phyloP scores from a whole-genome alignment of 208 protist genomes.

The Vickermania ingenoplastis region DNA sequence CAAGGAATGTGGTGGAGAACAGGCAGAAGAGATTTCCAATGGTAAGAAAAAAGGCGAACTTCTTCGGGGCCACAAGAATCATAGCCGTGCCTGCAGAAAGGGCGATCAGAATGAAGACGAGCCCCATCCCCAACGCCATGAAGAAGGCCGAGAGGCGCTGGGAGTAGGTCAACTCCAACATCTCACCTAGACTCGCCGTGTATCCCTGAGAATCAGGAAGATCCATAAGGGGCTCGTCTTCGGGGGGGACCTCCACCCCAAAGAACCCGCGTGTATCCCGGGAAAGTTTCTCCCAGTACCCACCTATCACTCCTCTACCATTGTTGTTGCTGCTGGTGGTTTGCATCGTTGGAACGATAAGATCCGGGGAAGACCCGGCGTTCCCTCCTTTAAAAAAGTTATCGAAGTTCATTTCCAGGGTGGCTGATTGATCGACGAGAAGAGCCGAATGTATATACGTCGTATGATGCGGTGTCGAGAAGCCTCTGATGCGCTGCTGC shows the following conservation, averaged over 20 bases:
- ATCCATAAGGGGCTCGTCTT: constrained; percentile 37
- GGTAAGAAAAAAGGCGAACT: constrained; percentile 90
- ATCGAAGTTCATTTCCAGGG: background rate
- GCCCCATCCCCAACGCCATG: constrained; percentile 72
- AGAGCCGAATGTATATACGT: too few relatives aligned
- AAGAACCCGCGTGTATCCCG: constrained; percentile 31
- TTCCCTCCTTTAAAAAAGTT: background rate
- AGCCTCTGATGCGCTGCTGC: too few relatives aligned
- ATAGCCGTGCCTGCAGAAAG: constrained; percentile 31
- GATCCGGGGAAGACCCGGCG: background rate
- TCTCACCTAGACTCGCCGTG: constrained; percentile 38
- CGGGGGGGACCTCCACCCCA: constrained; percentile 34
- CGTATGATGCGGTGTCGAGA: too few relatives aligned
- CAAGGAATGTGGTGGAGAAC: constrained; percentile 82
- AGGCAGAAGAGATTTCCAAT: constrained; percentile 80
- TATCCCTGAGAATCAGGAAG: constrained; percentile 42
- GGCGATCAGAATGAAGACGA: constrained; percentile 67
- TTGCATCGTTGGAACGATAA: background rate
- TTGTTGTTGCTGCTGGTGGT: background rate
- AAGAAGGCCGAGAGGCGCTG: constrained; percentile 81
- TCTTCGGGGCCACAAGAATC: constrained; percentile 59
- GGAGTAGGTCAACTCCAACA: constrained; percentile 63
- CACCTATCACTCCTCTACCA: constrained; percentile 8
- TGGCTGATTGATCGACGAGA: too few relatives aligned
- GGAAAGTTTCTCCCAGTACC: constrained; percentile 47